Evolutionary conservation across 2,329 filamentous ascomycete genomes (phyloP), one percentile per base, ranked within the genome.

Genomic region (Clarireedia sp.): DNA sequence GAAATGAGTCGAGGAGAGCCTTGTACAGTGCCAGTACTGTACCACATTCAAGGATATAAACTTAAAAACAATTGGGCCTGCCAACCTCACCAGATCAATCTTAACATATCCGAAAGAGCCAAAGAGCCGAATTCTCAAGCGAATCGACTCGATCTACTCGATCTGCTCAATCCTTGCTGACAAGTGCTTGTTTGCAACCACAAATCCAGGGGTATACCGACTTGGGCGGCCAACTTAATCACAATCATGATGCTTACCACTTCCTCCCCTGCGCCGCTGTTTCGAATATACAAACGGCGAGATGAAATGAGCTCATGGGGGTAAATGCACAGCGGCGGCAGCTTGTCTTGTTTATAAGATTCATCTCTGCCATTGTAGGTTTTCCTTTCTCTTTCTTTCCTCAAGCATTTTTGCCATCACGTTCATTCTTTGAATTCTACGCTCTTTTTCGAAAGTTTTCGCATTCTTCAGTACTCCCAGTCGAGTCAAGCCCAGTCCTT

Each of bases 391-490:
- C 26, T 21, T 44, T n/a, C 37, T 44, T 51, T 41, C 37, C 5
- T 44, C 52, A 54, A 49, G 52, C 45, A 54, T 24, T 14, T 50
- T 50, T 54, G 45, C 52, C 33, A 41, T 54, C 24, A 55, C 41
- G 5, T 55, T 51, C 53, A 51, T 38, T 51, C 19, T 10, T 46
- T 46, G 41, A 45, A 23, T 38, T 26, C 23, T 17, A 52, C 40
- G 21, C 40, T 52, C 48, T 46, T 51, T 55, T 55, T 23, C 17
- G 36, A 44, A 41, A 24, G 14, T 10, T 26, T 45, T 40, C 12
- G 43, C 51, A 41, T 51, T 44, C 33, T 41, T 26, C 29, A 38
- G 7, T 45, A 21, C 53, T 51, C 53, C 48, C 19, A 45, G 53
- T 51, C 17, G 48, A 45, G 47, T 51, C 40, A n/a, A 29, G 8